phyloP scores from a whole-genome alignment of 257 asterid species.

The Datura wrightii region DNA sequence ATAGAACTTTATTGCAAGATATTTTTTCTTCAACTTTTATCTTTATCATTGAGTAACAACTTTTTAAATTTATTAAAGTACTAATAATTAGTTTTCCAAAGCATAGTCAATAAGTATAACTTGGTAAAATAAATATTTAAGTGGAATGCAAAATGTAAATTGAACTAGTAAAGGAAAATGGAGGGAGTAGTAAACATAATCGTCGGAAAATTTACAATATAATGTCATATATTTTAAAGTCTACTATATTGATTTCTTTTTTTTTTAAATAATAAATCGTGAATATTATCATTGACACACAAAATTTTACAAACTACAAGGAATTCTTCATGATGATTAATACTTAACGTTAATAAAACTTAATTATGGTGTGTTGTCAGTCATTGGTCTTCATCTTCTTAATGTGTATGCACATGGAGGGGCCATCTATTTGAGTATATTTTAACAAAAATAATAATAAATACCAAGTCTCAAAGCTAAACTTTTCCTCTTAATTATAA shows the following conservation, averaged over 20 bases:
- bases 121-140: too few species aligned
- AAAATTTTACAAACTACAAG: too few species aligned
- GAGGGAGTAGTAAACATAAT: background rate
- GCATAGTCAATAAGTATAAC: too few species aligned
- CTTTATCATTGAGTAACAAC: too few species aligned
- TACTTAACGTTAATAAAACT: background rate
- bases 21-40: too few species aligned
- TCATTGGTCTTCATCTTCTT: slow-evolving; percentile 34
- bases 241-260: background rate
- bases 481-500: background rate
- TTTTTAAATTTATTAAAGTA: too few species aligned
- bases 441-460: background rate
- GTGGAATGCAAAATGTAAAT: background rate
- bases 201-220: background rate
- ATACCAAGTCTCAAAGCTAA: background rate
- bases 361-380: background rate
- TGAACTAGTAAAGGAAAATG: background rate
- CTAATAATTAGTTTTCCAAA: too few species aligned
- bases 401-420: slow-evolving; percentile 51
- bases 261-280: too few species aligned
- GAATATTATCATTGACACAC: too few species aligned
- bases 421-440: slow-evolving; percentile 32
- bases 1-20: too few species aligned
- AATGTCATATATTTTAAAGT: background rate
- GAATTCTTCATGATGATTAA: background rate